Base-by-base conservation (phyloP, 2,329 filamentous ascomycete species). In the Pyrenophora teres region DNA sequence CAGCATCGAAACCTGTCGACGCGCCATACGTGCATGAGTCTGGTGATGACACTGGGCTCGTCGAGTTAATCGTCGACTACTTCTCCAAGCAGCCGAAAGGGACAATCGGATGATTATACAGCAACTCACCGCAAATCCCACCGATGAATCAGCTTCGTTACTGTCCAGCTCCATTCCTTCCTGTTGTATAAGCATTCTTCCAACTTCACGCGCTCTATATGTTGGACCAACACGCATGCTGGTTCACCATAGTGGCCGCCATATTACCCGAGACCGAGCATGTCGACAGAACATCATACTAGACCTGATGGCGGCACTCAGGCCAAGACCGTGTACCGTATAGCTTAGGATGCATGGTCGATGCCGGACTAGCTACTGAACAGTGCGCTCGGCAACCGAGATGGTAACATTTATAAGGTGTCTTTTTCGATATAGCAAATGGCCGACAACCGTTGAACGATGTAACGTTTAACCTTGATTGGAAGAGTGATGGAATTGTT, bases 1-100 rank as follows among this genome's bases (percentile, higher is more conserved):
- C 59, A 80, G 80, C 0, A 82, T 83, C 43, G 80, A 83, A 59
- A 81, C 76, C 0, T 83, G 80, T 57, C 75, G 80, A 27, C 69
- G 80, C 38, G 79, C 80, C 5, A 76, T 82, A 74, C 15, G 80
- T 80, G 0, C 80, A 83, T 62, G 80, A 80, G 0, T 83, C 81
- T 56, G 78, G 80, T 3, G 79, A 78, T 15, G 78, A 76, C 1
- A 81, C 78, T 60, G 80, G 80, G 2, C 74, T 82, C 27, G 77
- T 82, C 9, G 78, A 80, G 25, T 68, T 81, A 32, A 81, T 82
- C 57, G 73, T 76, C 12, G 78, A 80, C 59, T 81, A 27, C 25
- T 6, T 45, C 69, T 81, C 4, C 19, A 21, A 21, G 3, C 19
- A 5, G 19, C 19, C 19, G 19, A 21, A 5, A 21, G 19, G 19